phyloP scores from a whole-genome alignment of 23 red algal genomes.

The Gracilariopsis chorda region DNA sequence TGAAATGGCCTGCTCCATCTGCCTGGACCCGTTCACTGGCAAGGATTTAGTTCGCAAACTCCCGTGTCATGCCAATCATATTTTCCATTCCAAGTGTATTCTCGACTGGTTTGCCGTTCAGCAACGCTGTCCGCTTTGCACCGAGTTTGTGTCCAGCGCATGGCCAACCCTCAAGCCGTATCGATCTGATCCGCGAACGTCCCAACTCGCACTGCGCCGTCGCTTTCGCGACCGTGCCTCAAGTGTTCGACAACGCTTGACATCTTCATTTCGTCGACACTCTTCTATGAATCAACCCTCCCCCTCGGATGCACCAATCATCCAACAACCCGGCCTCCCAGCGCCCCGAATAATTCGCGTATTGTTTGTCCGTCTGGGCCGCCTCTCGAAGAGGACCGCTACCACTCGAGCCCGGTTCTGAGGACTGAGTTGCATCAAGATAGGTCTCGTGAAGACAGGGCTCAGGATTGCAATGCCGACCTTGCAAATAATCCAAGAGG shows the following conservation, averaged over 20 bases:
- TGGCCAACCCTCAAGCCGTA: neutral
- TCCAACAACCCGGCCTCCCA: no score
- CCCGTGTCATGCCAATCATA: slow-evolving; percentile 55
- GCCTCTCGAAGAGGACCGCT: neutral
- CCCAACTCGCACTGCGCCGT: neutral
- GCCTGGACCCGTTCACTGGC: slow-evolving; percentile 56
- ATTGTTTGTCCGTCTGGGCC: neutral
- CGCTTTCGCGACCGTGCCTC: neutral
- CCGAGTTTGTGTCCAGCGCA: slow-evolving; percentile 20
- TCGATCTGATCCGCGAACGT: neutral
- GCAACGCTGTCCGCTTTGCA: slow-evolving; percentile 68
- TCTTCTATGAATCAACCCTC: no score
- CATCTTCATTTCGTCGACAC: no score
- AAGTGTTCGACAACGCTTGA: neutral
- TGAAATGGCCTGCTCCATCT: slow-evolving; percentile 40
- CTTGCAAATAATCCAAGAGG: no score
- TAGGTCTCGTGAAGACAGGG: no score
- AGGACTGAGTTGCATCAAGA: neutral
- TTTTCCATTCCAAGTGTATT: slow-evolving; percentile 74
- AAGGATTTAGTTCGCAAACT: slow-evolving; percentile 63
- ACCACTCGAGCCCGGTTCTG: neutral
- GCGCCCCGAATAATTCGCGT: no score
- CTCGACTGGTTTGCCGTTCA: slow-evolving; percentile 61
- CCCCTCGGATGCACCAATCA: no score
- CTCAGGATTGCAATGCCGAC: no score